These are phyloP conservation scores for Pseudopithomyces maydicus DNA, from an alignment of 2,329 filamentous ascomycete species.

Conservation along the genomic window DNA sequence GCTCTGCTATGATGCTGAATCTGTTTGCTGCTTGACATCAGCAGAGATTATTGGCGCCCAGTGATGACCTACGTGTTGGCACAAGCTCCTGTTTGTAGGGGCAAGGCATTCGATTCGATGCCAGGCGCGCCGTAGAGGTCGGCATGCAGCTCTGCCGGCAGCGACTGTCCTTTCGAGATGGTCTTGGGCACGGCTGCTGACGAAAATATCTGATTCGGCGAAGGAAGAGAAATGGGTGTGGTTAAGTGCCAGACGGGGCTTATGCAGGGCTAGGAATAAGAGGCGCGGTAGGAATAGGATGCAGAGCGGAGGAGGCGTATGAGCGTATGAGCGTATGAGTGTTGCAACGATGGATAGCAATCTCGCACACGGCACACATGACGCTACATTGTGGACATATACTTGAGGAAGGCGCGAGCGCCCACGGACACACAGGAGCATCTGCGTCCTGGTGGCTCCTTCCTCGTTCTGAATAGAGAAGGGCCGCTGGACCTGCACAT, in stretches of 20 bases:
- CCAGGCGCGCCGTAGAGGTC: slow-evolving; percentile 1
- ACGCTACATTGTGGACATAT: not conserved
- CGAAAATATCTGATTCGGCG: slow-evolving; percentile 10
- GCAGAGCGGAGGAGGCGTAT: slow-evolving; percentile 4
- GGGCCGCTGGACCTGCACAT: no score
- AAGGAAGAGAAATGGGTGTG: slow-evolving; percentile 15
- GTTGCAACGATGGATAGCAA: no score
- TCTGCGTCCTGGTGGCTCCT: not conserved
- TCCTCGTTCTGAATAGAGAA: no score
- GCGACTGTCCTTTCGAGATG: slow-evolving; percentile 12
- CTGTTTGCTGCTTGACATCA: slow-evolving; percentile 28
- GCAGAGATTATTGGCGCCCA: not conserved
- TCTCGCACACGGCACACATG: not conserved
- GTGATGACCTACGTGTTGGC: slow-evolving; percentile 23
- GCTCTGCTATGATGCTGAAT: slow-evolving; percentile 32
- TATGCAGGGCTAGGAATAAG: slow-evolving; percentile 12
- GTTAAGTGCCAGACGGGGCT: slow-evolving; percentile 22
- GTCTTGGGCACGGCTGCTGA: slow-evolving; percentile 10
- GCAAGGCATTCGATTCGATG: slow-evolving; percentile 14
- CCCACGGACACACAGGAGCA: not conserved
- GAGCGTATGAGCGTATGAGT: slow-evolving; percentile 3
- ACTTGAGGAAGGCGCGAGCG: slow-evolving; percentile 8
- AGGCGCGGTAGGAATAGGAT: slow-evolving; percentile 14
- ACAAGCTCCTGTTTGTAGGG: slow-evolving; percentile 23
- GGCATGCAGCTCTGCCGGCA: slow-evolving; percentile 17